Conservation (phyloP, 1,284 basidiomycete species). For the Cutaneotrichosporon cyanovorans region DNA sequence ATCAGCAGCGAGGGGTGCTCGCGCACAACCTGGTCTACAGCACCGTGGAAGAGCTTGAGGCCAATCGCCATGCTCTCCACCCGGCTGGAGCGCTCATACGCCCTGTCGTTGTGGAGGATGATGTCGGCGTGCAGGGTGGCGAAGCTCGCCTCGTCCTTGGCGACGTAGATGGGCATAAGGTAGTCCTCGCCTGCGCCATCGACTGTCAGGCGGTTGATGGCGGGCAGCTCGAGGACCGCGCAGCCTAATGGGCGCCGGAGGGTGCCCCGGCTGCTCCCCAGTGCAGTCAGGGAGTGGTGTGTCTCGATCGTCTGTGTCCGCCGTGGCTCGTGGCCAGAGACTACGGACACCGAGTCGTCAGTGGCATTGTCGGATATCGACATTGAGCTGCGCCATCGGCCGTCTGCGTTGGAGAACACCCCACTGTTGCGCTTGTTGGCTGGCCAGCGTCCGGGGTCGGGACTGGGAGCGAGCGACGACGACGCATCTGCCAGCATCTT, state of each 20-base stretch:
- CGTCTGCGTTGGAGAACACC: constrained; percentile 7
- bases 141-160: constrained; percentile 75
- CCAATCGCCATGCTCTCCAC: constrained; percentile 81
- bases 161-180: constrained; percentile 81
- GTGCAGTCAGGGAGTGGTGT: constrained; percentile 9
- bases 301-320: constrained; percentile 29
- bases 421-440: constrained; percentile 10
- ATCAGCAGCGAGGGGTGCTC: constrained; percentile 83
- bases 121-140: constrained; percentile 94
- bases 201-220: constrained; percentile 53
- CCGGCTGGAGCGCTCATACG: constrained; percentile 75
- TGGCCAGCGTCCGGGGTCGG: constrained; percentile 18
- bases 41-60: constrained; percentile 81
- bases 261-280: constrained; percentile 21
- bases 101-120: constrained; percentile 67
- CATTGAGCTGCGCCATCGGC: constrained; percentile 17
- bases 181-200: constrained; percentile 56
- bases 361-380: constrained; percentile 29
- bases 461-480: constrained; percentile 36
- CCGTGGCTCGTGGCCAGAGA: constrained; percentile 32
- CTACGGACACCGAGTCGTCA: constrained; percentile 41
- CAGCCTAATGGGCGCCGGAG: constrained; percentile 88
- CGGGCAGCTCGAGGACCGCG: constrained; percentile 77
- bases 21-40: constrained; percentile 62
- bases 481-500: constrained; percentile 60